Evolutionary conservation across 2,329 filamentous ascomycete species (phyloP).

Genomic region (Stagonosporopsis vannaccii): DNA sequence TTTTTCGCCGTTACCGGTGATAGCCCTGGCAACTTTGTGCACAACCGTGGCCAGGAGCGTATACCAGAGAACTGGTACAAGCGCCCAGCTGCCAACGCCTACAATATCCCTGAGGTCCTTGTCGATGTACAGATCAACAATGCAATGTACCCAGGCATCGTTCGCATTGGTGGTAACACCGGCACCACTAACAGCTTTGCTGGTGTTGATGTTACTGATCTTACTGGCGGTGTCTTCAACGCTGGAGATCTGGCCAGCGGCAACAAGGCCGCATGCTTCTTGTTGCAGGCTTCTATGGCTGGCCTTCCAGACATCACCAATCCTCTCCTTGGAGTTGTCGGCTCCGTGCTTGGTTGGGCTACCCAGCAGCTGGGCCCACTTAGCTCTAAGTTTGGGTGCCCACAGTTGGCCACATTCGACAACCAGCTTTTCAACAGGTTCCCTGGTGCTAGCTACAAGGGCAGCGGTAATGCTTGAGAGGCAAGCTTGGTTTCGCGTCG

Average conservation of each 20-base stretch:
- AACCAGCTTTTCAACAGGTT: constrained; percentile 24
- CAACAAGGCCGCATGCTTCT: constrained; percentile 29
- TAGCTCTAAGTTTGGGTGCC: constrained; percentile 20
- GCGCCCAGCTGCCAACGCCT: constrained; percentile 5
- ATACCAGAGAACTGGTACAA: constrained; percentile 34
- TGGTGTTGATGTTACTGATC: constrained; percentile 25
- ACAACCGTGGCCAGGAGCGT: constrained; percentile 26
- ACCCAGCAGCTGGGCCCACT: constrained; percentile 25
- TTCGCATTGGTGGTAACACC: constrained; percentile 31
- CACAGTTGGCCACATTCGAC: constrained; percentile 25
- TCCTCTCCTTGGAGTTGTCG: constrained; percentile 23
- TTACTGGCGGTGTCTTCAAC: constrained; percentile 30
- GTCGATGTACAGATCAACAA: constrained; percentile 24
- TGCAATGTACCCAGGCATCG: constrained; percentile 25
- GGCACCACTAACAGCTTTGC: constrained; percentile 28
- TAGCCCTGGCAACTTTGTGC: constrained; percentile 25
- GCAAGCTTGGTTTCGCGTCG: background rate
- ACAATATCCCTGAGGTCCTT: constrained; percentile 17
- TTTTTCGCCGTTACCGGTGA: constrained; percentile 30
- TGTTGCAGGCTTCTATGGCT: constrained; percentile 24
- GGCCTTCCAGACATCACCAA: constrained; percentile 23
- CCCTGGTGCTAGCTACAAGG: constrained; percentile 24
- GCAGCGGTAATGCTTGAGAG: constrained; percentile 2
- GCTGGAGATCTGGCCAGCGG: constrained; percentile 21
- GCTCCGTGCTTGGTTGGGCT: constrained; percentile 25